Evolutionary conservation across 2,329 filamentous ascomycete species (phyloP).

Genomic region (Monosporascus sp.): DNA sequence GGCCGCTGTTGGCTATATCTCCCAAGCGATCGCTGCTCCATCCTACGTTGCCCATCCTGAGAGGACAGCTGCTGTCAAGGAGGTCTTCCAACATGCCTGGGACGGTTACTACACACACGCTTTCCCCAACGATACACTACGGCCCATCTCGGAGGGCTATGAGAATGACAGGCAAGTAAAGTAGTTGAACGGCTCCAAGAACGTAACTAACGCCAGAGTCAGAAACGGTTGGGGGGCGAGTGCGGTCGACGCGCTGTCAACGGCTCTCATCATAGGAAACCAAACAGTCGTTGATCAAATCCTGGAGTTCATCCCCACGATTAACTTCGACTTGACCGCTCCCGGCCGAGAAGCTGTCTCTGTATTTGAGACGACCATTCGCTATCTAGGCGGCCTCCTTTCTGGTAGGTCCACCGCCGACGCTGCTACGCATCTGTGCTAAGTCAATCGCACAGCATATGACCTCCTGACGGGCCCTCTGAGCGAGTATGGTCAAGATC

Average conservation of each 20-base stretch:
- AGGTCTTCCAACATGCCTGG: constrained; percentile 68
- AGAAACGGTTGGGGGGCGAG: constrained; percentile 85
- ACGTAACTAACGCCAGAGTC: constrained; percentile 10
- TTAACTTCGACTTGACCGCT: constrained; percentile 64
- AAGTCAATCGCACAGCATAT: constrained; percentile 41
- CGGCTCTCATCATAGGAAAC: constrained; percentile 72
- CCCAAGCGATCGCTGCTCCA: constrained; percentile 15
- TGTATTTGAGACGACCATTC: constrained; percentile 86
- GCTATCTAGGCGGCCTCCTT: constrained; percentile 76
- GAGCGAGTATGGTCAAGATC: constrained; percentile 39
- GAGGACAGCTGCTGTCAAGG: constrained; percentile 57
- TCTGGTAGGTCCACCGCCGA: constrained; percentile 46
- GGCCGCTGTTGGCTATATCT: constrained; percentile 15
- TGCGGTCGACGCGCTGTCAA: constrained; percentile 74
- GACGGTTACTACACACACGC: constrained; percentile 68
- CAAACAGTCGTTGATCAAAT: constrained; percentile 64
- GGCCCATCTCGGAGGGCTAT: constrained; percentile 60
- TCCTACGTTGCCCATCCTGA: constrained; percentile 28
- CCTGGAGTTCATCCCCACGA: constrained; percentile 62
- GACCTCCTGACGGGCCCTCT: constrained; percentile 69
- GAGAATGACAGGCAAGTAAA: constrained; percentile 62
- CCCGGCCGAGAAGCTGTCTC: constrained; percentile 50
- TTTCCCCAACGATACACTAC: constrained; percentile 72
- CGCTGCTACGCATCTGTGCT: constrained; percentile 7
- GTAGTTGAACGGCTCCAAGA: not conserved